A percentile compares a stretch with the other conserved stretches of the same genome.
Conservation (phyloP, 371 early-diverging fungal species). For the Fennellomyces sp. region DNA sequence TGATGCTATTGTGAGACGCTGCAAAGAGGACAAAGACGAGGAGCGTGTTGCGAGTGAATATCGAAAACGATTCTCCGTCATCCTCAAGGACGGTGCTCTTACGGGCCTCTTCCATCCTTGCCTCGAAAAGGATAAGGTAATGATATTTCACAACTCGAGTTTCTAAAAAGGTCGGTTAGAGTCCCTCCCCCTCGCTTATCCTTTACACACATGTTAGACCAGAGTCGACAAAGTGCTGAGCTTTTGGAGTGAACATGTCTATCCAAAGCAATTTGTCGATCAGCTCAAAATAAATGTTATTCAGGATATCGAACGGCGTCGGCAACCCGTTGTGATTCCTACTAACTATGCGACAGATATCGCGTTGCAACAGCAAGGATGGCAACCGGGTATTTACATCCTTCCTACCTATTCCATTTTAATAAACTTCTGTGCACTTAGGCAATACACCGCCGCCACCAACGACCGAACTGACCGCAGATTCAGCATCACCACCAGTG, state of each 20-base stretch:
- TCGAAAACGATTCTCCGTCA: conserved; percentile 35
- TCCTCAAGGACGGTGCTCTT: conserved; percentile 33
- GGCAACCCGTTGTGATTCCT: not conserved
- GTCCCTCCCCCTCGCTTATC: too few relatives aligned
- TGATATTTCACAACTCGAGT: too few relatives aligned
- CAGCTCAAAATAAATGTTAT: not conserved
- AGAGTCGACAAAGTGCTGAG: not conserved
- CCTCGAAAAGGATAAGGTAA: conserved; percentile 44
- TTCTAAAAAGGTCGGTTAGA: too few relatives aligned
- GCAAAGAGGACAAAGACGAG: conserved; percentile 17
- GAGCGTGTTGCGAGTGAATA: conserved; percentile 26
- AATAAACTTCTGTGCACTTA: too few relatives aligned
- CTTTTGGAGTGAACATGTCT: not conserved
- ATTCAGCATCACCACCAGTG: too few relatives aligned
- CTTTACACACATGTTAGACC: too few relatives aligned
- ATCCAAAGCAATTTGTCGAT: not conserved
- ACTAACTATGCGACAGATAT: not conserved
- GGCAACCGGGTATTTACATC: too few relatives aligned
- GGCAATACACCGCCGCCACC: too few relatives aligned
- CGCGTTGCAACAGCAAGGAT: not conserved
- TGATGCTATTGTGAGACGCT: conserved; percentile 55
- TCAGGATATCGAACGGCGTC: not conserved
- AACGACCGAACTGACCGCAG: too few relatives aligned
- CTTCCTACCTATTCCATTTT: too few relatives aligned
- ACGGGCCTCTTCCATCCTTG: conserved; percentile 32